These are phyloP conservation scores for Pelargonium australe DNA, from an alignment of 441 rosid genomes.

Conservation along the genomic window DNA sequence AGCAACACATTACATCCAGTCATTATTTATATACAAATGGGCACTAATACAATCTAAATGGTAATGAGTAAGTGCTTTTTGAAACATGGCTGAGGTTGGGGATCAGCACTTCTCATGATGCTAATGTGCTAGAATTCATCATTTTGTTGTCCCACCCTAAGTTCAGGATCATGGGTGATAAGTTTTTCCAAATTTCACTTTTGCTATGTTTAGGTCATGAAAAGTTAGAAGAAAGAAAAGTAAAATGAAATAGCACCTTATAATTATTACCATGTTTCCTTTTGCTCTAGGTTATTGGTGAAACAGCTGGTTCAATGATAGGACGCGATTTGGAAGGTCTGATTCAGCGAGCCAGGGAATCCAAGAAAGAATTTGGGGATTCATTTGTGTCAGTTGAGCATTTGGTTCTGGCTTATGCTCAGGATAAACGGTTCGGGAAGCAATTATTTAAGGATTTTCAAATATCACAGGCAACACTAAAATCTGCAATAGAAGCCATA, in stretches of 20 bases:
- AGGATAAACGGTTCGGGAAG: slow-evolving; percentile 87
- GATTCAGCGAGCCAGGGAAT: slow-evolving; percentile 73
- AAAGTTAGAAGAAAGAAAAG: neutral
- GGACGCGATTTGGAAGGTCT: slow-evolving; percentile 93
- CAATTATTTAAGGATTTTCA: slow-evolving; percentile 82
- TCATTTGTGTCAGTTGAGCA: slow-evolving; percentile 95
- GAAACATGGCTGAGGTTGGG: neutral
- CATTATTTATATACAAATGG: neutral
- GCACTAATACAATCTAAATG: neutral
- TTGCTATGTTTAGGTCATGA: neutral
- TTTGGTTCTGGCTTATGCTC: slow-evolving; percentile 74
- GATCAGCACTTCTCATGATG: neutral
- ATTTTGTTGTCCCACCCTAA: neutral
- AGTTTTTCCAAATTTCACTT: neutral
- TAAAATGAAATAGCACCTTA: neutral
- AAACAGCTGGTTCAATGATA: slow-evolving; percentile 85
- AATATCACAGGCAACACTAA: slow-evolving; percentile 54
- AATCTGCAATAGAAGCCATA: slow-evolving; percentile 79
- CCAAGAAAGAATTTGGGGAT: slow-evolving; percentile 85
- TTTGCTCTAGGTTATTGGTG: slow-evolving; percentile 63
- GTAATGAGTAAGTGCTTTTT: neutral
- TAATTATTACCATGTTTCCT: neutral
- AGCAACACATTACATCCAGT: neutral
- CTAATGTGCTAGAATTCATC: neutral
- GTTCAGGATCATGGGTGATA: neutral